Evolutionary conservation across 2,329 filamentous ascomycete genomes (phyloP), one percentile per base, ranked within the genome.

Genomic region (Cryphonectria carpinicola): DNA sequence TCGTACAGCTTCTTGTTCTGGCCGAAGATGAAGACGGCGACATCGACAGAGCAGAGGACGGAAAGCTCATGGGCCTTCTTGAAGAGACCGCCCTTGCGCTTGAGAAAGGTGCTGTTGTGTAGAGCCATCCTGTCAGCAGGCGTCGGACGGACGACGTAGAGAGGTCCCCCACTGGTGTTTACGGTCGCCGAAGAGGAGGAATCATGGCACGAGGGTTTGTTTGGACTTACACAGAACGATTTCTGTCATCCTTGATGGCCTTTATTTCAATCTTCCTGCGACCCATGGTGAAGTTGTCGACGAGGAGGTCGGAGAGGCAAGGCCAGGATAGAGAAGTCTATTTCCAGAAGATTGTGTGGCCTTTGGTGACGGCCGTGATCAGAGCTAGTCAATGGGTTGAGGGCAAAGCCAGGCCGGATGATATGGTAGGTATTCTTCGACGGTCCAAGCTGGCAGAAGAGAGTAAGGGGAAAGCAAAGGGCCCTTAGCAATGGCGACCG

Each of bases 251-350:
- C 84, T 97, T 98, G 87, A 98, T 98, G 77, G 95, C 94, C 85
- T 98, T 98, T 87, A 99, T 98, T 86, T 98, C 96, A 81, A 99
- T 99, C 90, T 99, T 99, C 88, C 96, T 91, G 82, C 96, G 92
- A 82, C 96, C 96, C 96, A 99, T 99, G 68, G 80, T 83, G 81
- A 75, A 73, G 70, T 63, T 37, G 58, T 67, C n/a, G 69, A 68
- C 67, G 67, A 66, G 41, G 39, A 63, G 62, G 39, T 56, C 49
- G 13, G 25, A 52, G 35, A 69, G 68, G 60, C 41, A 58, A 28
- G 41, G 43, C 43, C n/a, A 28, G 63, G 63, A 46, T 22, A 32
- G 7, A 32, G 7, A 49, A 64, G 41, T 71, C 69, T 71, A 71
- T 72, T 72, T 70, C 66, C 49, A 66, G 68, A 22, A 64, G 46